These are phyloP conservation scores for Hsuehochloa calcarea DNA, from an alignment of 176 grass and related monocot genomes.

Conservation along the genomic window DNA sequence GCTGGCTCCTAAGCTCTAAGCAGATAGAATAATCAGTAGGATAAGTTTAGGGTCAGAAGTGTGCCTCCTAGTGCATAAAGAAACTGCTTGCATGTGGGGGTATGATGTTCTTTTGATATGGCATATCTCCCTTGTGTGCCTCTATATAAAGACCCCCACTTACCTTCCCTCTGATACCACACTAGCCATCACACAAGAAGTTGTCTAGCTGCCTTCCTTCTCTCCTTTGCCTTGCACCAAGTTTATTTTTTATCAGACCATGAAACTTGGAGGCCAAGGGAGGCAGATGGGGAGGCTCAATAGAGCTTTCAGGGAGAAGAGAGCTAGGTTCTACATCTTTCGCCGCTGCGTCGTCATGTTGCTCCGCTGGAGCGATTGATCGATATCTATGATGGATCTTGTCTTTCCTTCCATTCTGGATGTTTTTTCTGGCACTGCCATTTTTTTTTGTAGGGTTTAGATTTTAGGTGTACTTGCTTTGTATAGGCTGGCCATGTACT, in stretches of 20 bases:
- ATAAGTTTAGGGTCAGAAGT: conserved; percentile 47
- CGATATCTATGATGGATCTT: conserved; percentile 4
- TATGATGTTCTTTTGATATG: conserved; percentile 56
- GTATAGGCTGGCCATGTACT: conserved; percentile 38
- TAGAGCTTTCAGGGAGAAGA: conserved; percentile 57
- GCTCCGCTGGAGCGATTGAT: conserved; percentile 57
- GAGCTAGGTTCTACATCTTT: conserved; percentile 61
- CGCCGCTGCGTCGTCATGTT: conserved; percentile 55
- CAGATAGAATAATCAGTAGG: conserved; percentile 35
- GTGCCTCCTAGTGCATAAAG: conserved; percentile 54
- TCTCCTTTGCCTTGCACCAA: conserved; percentile 22
- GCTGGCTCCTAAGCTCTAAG: conserved; percentile 54
- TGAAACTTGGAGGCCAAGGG: conserved; percentile 56
- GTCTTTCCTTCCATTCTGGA: conserved; percentile 17
- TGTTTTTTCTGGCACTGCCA: conserved; percentile 24
- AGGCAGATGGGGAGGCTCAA: conserved; percentile 52
- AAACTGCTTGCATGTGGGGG: conserved; percentile 48
- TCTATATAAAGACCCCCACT: conserved; percentile 48
- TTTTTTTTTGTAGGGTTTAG: conserved; percentile 36
- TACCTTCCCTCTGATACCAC: conserved; percentile 20
- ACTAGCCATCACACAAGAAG: conserved; percentile 19
- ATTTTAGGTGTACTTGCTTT: conserved; percentile 34
- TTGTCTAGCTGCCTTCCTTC: conserved; percentile 3
- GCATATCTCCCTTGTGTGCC: conserved; percentile 30
- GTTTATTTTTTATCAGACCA: conserved; percentile 19